Percentiles rank a stretch among this genome's conserved stretches.
Conservation (phyloP, 2,329 filamentous ascomycete genomes). For the Alternaria angustiovoidea region DNA sequence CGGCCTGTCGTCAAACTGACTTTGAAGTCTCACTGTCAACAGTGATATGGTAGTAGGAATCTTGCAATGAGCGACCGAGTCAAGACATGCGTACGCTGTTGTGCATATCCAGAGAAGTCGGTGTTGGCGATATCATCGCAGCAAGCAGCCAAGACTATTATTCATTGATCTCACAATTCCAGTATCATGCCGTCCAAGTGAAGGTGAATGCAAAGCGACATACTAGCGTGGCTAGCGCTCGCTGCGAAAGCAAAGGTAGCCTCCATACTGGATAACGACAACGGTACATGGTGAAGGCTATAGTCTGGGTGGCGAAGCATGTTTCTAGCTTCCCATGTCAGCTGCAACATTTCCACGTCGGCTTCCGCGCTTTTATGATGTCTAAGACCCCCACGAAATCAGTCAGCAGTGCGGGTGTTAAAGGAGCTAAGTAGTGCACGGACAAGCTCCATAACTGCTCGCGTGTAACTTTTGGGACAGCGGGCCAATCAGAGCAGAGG, state of each 20-base stretch:
- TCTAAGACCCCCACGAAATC: constrained; percentile 16
- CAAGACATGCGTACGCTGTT: not conserved
- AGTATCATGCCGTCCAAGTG: constrained; percentile 14
- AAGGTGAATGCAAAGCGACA: constrained; percentile 11
- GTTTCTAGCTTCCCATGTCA: not conserved
- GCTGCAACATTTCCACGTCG: not conserved
- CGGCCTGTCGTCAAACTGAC: not conserved
- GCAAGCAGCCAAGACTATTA: not conserved
- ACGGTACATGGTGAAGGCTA: not conserved
- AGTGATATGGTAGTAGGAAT: not conserved
- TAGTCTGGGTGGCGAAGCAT: not conserved
- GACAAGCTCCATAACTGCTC: constrained; percentile 20
- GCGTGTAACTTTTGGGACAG: constrained; percentile 26
- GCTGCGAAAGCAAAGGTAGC: constrained; percentile 20
- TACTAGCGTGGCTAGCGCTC: not conserved
- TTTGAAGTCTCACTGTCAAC: not conserved
- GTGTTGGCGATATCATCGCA: not conserved
- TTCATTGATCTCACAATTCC: not conserved
- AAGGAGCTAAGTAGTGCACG: constrained; percentile 17
- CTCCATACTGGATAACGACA: not conserved
- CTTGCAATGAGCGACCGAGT: not conserved
- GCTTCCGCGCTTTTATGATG: constrained; percentile 2
- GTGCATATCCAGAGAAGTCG: not conserved
- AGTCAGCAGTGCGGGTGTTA: constrained; percentile 16
- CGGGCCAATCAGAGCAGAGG: constrained; percentile 20